Conservation (phyloP, 805 yeast species). For the Wickerhamomyces chambardii region DNA sequence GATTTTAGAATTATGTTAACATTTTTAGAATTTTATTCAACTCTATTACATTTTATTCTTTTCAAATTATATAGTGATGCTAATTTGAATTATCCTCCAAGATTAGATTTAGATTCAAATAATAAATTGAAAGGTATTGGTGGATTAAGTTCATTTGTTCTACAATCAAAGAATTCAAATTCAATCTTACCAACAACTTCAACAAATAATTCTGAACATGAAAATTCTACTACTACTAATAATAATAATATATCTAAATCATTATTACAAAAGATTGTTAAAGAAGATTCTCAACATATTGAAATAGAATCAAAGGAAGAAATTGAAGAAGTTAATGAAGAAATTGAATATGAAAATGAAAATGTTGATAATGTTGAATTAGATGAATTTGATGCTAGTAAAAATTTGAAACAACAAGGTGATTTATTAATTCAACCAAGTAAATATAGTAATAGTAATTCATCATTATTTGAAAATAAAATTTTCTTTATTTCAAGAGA, state of each 20-base stretch:
- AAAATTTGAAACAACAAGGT: slow-evolving; percentile 50
- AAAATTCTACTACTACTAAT: slow-evolving; percentile 13
- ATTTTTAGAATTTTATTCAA: slow-evolving; percentile 91
- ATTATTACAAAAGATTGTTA: slow-evolving; percentile 23
- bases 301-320: no score
- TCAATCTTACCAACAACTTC: slow-evolving; percentile 16
- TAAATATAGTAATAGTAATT: slow-evolving; percentile 45
- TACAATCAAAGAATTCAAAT: slow-evolving; percentile 38
- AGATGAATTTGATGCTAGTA: slow-evolving; percentile 60
- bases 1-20: slow-evolving; percentile 97
- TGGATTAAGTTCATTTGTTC: slow-evolving; percentile 76
- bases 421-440: slow-evolving; percentile 72
- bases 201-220: no score
- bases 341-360: slow-evolving; percentile 21
- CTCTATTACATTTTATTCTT: slow-evolving; percentile 80
- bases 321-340: slow-evolving; percentile 26
- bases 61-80: slow-evolving; percentile 80
- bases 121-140: slow-evolving; percentile 75
- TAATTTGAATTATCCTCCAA: slow-evolving; percentile 87
- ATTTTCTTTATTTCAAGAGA: slow-evolving; percentile 90
- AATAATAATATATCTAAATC: slow-evolving; percentile 19
- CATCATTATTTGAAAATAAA: slow-evolving; percentile 62
- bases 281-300: slow-evolving; percentile 27
- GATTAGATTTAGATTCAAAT: slow-evolving; percentile 43
- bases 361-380: slow-evolving; percentile 35